Percentiles rank a stretch among this genome's conserved stretches.
These are phyloP conservation scores for Eurotiales sp. DNA, from an alignment of 2,329 filamentous ascomycete species.

Conservation along the genomic window DNA sequence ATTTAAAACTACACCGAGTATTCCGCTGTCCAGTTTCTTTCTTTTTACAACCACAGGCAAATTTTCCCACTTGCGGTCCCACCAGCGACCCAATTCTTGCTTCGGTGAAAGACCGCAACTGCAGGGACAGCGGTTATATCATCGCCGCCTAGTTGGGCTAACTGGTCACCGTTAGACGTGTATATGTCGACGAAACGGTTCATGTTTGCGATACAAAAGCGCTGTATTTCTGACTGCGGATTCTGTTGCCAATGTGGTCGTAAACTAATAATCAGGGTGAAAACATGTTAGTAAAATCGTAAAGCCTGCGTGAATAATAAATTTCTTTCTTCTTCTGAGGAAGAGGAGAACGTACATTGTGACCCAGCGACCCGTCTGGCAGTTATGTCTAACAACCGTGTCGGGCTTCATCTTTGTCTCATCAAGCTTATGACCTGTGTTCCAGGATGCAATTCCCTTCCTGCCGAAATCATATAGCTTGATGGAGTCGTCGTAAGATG, in stretches of 20 bases:
- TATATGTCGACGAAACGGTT: constrained; percentile 94
- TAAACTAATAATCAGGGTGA: constrained; percentile 56
- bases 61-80: constrained; percentile 90
- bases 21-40: neutral
- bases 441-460: constrained; percentile 57
- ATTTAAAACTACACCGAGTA: neutral
- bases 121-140: constrained; percentile 93
- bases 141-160: constrained; percentile 84
- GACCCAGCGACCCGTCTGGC: constrained; percentile 93
- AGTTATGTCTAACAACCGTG: constrained; percentile 75
- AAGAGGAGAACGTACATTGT: constrained; percentile 59
- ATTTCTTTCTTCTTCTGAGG: too few species aligned
- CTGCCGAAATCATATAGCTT: constrained; percentile 79
- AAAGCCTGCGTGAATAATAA: too few species aligned
- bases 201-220: constrained; percentile 95
- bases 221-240: constrained; percentile 74
- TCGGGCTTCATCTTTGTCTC: constrained; percentile 65
- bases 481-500: constrained; percentile 90
- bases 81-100: constrained; percentile 83
- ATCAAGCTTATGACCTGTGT: constrained; percentile 54
- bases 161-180: constrained; percentile 73
- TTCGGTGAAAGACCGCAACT: constrained; percentile 85
- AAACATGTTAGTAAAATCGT: too few species aligned
- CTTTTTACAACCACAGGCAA: constrained; percentile 74
- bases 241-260: constrained; percentile 85